Base-by-base conservation (phyloP, 2,329 filamentous ascomycete species). In the Xylaria hypoxylon region DNA sequence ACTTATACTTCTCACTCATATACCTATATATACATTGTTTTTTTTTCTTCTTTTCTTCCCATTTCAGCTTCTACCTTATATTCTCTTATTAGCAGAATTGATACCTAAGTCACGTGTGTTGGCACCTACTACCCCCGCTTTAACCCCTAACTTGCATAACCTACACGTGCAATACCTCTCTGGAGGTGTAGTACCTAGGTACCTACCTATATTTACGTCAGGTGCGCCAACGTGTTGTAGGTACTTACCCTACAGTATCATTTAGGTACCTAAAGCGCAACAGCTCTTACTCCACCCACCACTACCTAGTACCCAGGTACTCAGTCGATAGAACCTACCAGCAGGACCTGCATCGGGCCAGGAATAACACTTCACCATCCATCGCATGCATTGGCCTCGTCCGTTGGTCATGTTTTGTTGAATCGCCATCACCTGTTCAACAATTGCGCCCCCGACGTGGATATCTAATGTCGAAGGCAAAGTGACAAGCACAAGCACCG, bases 71-170 rank as follows among this genome's bases (percentile, higher is more conserved):
- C 15, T 15, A 28, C 35, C 35, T 38, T 38, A 11, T n/a, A 19
- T 11, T 58, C 45, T 40, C 15, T 40, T 22, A 5, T 50, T 10
- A 19, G 22, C 26, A n/a, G 13, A 47, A 45, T 59, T 59, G 56
- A 15, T 60, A 60, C 42, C 62, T 31, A 48, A 60, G 48, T 64
- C 56, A 60, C 56, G 56, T 48, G 52, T n/a, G 26, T 53, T 48
- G 19, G 38, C 47, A 52, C 38, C 42, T 31, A n/a, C 22, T 55
- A 22, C 15, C 56, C 40, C 62, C 62, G 57, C 62, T 51, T 42
- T 57, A 40, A 28, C 48, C 26, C 28, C 48, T 52, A 35, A 35
- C 31, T 28, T 26, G 24, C 45, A 15, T 15, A 13, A 15, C 11
- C 45, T 26, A 24, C 22, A n/a, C n/a, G n/a, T n/a, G n/a, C n/a